phyloP scores from a whole-genome alignment of 495 filamentous ascomycete species.

The Hypoxylon lienhwacheense region DNA sequence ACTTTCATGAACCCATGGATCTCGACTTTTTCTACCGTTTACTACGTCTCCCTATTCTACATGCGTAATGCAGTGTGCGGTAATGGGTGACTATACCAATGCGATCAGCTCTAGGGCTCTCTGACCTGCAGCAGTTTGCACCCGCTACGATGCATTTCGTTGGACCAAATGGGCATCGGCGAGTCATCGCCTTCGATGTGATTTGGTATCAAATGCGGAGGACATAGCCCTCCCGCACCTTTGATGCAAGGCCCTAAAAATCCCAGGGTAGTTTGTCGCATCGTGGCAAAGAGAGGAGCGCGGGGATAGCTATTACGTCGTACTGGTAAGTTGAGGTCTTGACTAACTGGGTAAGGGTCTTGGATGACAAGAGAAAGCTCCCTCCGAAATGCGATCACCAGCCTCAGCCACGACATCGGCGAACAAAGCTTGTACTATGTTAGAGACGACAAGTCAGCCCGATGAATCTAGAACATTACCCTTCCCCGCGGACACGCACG shows the following conservation, averaged over 20 bases:
- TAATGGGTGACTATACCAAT: conserved; percentile 18
- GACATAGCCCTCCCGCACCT: conserved; percentile 31
- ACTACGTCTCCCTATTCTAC: conserved; percentile 5
- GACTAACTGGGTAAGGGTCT: not conserved
- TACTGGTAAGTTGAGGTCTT: too few species aligned
- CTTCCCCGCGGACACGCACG: conserved; percentile 7
- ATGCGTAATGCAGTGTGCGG: conserved; percentile 13
- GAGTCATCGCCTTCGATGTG: conserved; percentile 24
- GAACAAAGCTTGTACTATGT: not conserved
- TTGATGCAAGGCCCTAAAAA: conserved; percentile 24
- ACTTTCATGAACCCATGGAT: not conserved
- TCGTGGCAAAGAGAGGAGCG: conserved; percentile 14
- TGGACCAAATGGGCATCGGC: conserved; percentile 23
- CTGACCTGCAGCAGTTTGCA: conserved; percentile 30
- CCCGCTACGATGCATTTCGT: conserved; percentile 25
- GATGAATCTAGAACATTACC: conserved; percentile 20
- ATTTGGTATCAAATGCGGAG: conserved; percentile 31
- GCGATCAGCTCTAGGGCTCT: conserved; percentile 22
- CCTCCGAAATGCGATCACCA: not conserved
- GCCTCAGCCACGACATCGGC: conserved; percentile 7
- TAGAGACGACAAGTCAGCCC: not conserved
- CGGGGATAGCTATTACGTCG: too few species aligned
- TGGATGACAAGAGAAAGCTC: not conserved
- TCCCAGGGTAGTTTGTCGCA: conserved; percentile 21
- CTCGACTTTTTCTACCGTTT: conserved; percentile 5